Conservation (phyloP, 768 basidiomycete species). For the Kwoniella dendrophila region DNA sequence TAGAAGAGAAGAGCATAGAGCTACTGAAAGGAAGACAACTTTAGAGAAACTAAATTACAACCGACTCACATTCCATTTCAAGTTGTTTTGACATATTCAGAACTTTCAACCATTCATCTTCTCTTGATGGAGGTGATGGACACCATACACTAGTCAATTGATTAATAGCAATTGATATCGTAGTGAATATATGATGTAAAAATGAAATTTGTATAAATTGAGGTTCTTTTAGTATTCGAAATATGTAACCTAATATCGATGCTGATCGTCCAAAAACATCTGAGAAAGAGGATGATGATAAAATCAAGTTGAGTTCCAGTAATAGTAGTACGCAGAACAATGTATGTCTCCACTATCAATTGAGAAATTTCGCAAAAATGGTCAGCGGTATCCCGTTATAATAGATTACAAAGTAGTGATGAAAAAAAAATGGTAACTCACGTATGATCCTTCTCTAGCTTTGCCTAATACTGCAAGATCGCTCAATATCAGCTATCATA, state of each 20-base stretch:
- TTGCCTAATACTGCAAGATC: slow-evolving; percentile 28
- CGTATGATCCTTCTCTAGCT: slow-evolving; percentile 41
- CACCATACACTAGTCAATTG: slow-evolving; percentile 45
- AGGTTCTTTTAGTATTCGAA: background rate
- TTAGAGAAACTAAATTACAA: too few relatives aligned
- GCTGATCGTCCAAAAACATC: slow-evolving; percentile 1
- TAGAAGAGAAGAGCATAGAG: too few relatives aligned
- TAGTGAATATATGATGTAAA: slow-evolving; percentile 38
- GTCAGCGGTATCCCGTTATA: too few relatives aligned
- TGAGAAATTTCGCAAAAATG: background rate
- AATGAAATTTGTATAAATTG: slow-evolving; percentile 37
- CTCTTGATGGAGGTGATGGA: slow-evolving; percentile 1
- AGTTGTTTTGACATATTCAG: slow-evolving; percentile 17
- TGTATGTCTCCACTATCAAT: slow-evolving; percentile 36
- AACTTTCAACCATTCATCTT: slow-evolving; percentile 20
- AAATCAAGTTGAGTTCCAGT: slow-evolving; percentile 37
- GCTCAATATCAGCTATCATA: slow-evolving; percentile 1
- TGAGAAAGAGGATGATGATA: slow-evolving; percentile 22
- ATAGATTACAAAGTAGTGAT: too few relatives aligned
- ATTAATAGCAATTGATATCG: slow-evolving; percentile 32
- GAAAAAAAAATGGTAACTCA: slow-evolving; percentile 16
- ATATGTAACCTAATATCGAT: background rate
- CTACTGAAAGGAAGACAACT: too few relatives aligned
- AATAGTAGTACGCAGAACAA: slow-evolving; percentile 37
- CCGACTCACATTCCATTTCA: slow-evolving; percentile 39